Evolutionary conservation across 2,329 filamentous ascomycete genomes (phyloP).

Genomic region (Monosporascus sp.): DNA sequence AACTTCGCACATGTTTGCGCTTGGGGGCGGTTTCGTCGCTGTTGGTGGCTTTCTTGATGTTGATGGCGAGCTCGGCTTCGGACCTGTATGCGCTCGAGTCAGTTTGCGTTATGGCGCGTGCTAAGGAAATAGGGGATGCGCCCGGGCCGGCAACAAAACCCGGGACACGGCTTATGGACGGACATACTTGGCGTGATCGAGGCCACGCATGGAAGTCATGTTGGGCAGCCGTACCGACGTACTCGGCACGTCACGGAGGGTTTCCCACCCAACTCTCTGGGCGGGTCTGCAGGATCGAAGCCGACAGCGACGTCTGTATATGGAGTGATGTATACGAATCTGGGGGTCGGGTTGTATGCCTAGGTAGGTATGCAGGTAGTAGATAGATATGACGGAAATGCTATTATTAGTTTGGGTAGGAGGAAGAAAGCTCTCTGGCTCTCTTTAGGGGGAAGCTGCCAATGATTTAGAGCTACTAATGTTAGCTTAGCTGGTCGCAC

Average conservation of each 20-base stretch:
- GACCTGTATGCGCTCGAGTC: slow-evolving; percentile 40
- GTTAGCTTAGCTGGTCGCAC: no score
- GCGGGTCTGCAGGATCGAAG: not conserved
- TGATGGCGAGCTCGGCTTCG: slow-evolving; percentile 63
- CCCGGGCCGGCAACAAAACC: not conserved
- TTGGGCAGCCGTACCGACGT: slow-evolving; percentile 6
- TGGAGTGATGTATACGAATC: not conserved
- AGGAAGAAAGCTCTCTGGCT: no score
- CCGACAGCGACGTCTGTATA: not conserved
- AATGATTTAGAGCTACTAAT: no score
- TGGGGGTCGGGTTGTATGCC: no score
- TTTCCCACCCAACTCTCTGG: not conserved
- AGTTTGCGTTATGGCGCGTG: not conserved
- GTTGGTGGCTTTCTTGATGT: slow-evolving; percentile 66
- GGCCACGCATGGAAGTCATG: slow-evolving; percentile 28
- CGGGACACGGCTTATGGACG: not conserved
- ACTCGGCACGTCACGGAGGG: not conserved
- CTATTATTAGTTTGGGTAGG: no score
- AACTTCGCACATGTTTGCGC: slow-evolving; percentile 93
- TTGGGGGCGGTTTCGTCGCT: slow-evolving; percentile 64
- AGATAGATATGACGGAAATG: no score
- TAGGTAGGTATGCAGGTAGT: no score
- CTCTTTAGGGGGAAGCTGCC: no score
- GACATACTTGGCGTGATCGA: slow-evolving; percentile 30
- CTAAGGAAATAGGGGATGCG: slow-evolving; percentile 1